Evolutionary conservation across 805 yeast genomes (phyloP).

Genomic region (Candida boleticola): DNA sequence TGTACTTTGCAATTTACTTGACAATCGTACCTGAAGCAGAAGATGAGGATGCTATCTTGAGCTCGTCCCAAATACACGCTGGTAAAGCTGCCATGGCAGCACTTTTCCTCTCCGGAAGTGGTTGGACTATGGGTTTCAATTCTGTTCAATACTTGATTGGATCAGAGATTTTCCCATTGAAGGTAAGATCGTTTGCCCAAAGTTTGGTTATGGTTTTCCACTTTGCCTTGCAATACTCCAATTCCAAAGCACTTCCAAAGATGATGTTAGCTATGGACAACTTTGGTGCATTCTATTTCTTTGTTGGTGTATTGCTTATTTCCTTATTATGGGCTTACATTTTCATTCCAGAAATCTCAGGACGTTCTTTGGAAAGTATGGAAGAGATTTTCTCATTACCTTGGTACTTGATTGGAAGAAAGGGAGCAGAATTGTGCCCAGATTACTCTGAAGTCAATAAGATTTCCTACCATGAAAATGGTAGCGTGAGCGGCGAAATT

Average conservation of each 20-base stretch:
- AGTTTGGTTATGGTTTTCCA: conserved; percentile 52
- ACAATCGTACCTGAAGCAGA: conserved; percentile 44
- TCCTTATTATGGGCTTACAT: conserved; percentile 45
- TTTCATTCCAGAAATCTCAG: conserved; percentile 48
- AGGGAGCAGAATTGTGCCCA: conserved; percentile 49
- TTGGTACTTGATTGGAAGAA: conserved; percentile 54
- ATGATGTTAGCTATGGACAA: conserved; percentile 44
- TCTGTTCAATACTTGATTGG: conserved; percentile 51
- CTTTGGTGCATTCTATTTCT: conserved; percentile 52
- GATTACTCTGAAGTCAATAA: conserved; percentile 43
- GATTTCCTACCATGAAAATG: conserved; percentile 18
- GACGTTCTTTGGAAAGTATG: conserved; percentile 47
- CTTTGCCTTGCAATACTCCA: conserved; percentile 53
- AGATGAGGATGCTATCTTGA: conserved; percentile 8
- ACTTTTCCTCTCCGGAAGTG: conserved; percentile 47
- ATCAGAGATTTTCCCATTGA: conserved; percentile 52
- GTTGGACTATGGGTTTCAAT: conserved; percentile 60
- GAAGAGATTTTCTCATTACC: conserved; percentile 47
- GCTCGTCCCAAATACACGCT: conserved; percentile 30
- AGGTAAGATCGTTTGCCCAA: conserved; percentile 46
- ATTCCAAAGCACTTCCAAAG: conserved; percentile 50
- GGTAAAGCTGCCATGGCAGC: conserved; percentile 49
- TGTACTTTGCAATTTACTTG: conserved; percentile 48
- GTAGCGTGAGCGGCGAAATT: conserved; percentile 10
- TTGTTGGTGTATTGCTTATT: conserved; percentile 38